These are phyloP conservation scores for Limtongozyma cylindracea DNA, from an alignment of 805 yeast genomes.

Conservation along the genomic window DNA sequence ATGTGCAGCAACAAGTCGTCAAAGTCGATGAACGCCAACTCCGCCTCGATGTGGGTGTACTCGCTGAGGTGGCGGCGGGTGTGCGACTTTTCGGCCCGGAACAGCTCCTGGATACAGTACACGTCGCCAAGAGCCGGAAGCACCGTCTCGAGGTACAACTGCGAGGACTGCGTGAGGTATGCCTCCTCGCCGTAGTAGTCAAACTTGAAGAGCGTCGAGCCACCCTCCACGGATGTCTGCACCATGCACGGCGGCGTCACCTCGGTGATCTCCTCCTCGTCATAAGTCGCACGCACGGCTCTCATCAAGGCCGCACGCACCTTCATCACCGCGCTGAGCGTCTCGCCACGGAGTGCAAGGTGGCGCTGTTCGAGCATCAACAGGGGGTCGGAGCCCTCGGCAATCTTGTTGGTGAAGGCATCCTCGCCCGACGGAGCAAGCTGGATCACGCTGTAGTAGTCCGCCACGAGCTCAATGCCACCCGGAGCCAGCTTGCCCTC, in stretches of 20 bases:
- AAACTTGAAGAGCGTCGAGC: constrained; percentile 80
- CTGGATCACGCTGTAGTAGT: constrained; percentile 73
- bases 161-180: constrained; percentile 88
- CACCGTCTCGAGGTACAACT: constrained; percentile 88
- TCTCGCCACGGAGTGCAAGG: constrained; percentile 88
- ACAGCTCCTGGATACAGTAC: constrained; percentile 91
- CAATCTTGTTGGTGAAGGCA: constrained; percentile 81
- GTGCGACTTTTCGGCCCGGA: constrained; percentile 97
- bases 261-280: constrained; percentile 55
- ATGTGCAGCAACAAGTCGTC: constrained; percentile 72
- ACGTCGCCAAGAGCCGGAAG: constrained; percentile 94
- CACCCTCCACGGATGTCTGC: constrained; percentile 98
- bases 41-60: constrained; percentile 93
- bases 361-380: constrained; percentile 87
- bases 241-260: constrained; percentile 99
- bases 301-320: constrained; percentile 67
- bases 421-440: constrained; percentile 94
- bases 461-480: constrained; percentile 81
- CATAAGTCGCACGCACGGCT: constrained; percentile 53
- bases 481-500: constrained; percentile 97
- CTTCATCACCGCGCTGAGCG: constrained; percentile 77
- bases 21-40: constrained; percentile 67
- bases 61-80: constrained; percentile 95
- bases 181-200: constrained; percentile 96
- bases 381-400: constrained; percentile 86